A percentile compares a stretch with the other conserved stretches of the same genome.
phyloP scores from a whole-genome alignment of 306 rosid genomes.

The Vigna angularis region DNA sequence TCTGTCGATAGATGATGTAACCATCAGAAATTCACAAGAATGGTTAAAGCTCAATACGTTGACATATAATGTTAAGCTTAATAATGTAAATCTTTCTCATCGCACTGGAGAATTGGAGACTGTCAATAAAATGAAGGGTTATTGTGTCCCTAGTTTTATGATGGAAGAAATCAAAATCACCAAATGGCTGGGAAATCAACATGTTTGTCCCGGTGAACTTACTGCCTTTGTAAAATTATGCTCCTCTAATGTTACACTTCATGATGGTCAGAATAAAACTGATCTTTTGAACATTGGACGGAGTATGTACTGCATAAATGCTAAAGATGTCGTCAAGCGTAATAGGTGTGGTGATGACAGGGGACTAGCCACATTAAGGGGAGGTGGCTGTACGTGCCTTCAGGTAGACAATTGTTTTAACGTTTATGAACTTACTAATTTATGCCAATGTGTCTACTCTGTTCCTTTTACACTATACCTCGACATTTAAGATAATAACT shows the following conservation, averaged over 20 bases:
- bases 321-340: constrained; percentile 64
- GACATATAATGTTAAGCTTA: constrained; percentile 52
- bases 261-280: constrained; percentile 47
- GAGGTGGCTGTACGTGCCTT: constrained; percentile 58
- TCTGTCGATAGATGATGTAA: constrained; percentile 68
- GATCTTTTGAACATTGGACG: constrained; percentile 43
- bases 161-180: constrained; percentile 60
- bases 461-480: constrained; percentile 24
- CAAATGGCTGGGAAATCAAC: constrained; percentile 45
- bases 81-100: constrained; percentile 45
- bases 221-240: constrained; percentile 61
- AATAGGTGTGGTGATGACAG: constrained; percentile 72
- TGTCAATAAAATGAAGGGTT: constrained; percentile 65
- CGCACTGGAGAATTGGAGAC: constrained; percentile 40
- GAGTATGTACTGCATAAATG: constrained; percentile 67
- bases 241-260: constrained; percentile 36
- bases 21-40: constrained; percentile 61
- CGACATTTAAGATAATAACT: constrained; percentile 8
- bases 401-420: constrained; percentile 55
- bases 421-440: constrained; percentile 16
- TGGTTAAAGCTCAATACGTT: constrained; percentile 68
- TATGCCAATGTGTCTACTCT: constrained; percentile 35
- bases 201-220: constrained; percentile 62
- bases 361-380: constrained; percentile 48
- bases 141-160: constrained; percentile 68